phyloP scores from a whole-genome alignment of 768 basidiomycete genomes.

The Suillus weaverae region DNA sequence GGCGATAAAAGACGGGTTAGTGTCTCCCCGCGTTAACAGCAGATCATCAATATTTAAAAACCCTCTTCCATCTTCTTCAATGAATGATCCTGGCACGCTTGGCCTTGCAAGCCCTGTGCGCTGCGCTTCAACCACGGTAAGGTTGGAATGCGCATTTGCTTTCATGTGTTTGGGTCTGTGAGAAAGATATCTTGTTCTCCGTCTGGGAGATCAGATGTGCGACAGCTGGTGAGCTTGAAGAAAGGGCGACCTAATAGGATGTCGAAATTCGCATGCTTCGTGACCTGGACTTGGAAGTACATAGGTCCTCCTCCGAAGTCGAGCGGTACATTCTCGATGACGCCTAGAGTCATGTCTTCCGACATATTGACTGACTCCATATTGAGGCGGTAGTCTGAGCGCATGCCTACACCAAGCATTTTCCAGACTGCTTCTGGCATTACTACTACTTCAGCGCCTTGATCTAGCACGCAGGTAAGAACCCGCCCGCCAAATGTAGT shows the following conservation, averaged over 20 bases:
- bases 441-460: not conserved
- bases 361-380: not conserved
- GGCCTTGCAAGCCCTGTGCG: too few relatives aligned
- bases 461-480: not conserved
- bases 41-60: not conserved
- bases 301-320: not conserved
- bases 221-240: too few relatives aligned
- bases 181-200: not conserved
- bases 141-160: not conserved
- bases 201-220: too few relatives aligned
- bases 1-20: too few relatives aligned
- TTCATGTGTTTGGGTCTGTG: not conserved
- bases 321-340: not conserved
- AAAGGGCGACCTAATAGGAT: too few relatives aligned
- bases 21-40: not conserved
- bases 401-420: fast-evolving
- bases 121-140: fast-evolving
- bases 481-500: fast-evolving
- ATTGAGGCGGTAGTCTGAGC: not conserved
- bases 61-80: too few relatives aligned
- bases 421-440: not conserved
- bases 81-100: too few relatives aligned
- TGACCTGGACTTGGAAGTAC: not conserved
- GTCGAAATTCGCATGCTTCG: fast-evolving
- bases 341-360: fast-evolving